Evolutionary conservation across 1,284 basidiomycete genomes (phyloP).

Genomic region (Exsudoporus floridanus): DNA sequence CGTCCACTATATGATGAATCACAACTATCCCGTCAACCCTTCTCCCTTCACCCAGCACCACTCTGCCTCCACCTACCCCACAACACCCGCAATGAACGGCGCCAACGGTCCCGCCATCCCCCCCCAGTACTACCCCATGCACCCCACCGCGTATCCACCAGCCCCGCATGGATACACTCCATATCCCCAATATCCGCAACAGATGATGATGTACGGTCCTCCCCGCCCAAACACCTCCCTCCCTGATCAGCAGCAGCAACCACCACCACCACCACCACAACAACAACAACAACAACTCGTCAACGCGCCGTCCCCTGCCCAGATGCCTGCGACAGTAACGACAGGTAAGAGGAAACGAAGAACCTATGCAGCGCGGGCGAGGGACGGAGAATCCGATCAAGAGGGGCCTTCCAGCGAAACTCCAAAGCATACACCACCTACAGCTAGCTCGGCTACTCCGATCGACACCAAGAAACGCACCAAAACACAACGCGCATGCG

Average conservation of each 20-base stretch:
- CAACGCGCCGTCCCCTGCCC: conserved; percentile 36
- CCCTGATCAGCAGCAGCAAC: conserved; percentile 34
- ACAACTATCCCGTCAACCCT: conserved; percentile 54
- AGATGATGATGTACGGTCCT: conserved; percentile 66
- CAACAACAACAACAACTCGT: conserved; percentile 30
- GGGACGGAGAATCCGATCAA: conserved; percentile 56
- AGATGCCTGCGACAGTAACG: conserved; percentile 37
- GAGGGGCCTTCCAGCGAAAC: conserved; percentile 54
- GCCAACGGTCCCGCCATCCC: conserved; percentile 45
- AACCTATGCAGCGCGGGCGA: conserved; percentile 41
- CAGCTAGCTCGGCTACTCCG: conserved; percentile 29
- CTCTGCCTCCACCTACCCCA: conserved; percentile 38
- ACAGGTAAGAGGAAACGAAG: conserved; percentile 68
- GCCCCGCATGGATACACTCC: conserved; percentile 49
- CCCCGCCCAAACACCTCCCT: conserved; percentile 37
- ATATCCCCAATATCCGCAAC: conserved; percentile 60
- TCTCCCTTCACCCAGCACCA: conserved; percentile 56
- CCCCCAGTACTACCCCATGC: conserved; percentile 59
- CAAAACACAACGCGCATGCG: conserved; percentile 89
- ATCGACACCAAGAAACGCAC: conserved; percentile 80
- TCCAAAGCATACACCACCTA: conserved; percentile 36
- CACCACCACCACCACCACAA: conserved; percentile 21
- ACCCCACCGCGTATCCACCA: conserved; percentile 50
- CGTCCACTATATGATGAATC: conserved; percentile 59
- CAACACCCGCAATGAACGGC: conserved; percentile 44